phyloP scores from a whole-genome alignment of 176 grass and related monocot species.

The Guadua angustifolia region DNA sequence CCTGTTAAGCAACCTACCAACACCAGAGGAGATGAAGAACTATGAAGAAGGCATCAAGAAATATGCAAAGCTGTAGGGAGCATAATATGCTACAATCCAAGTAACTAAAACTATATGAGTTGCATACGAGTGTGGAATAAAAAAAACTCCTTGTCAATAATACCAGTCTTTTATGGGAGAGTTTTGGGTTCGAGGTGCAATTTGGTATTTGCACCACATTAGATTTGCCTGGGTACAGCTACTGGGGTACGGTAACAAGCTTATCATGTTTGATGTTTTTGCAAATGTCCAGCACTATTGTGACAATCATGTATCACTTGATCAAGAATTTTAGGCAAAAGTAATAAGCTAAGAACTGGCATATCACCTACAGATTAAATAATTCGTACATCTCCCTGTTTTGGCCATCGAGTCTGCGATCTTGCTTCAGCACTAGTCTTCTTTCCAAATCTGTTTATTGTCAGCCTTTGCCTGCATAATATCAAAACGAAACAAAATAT shows the following conservation, averaged over 20 bases:
- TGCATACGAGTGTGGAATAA: not conserved
- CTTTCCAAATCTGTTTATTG: conserved; percentile 35
- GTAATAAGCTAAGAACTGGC: not conserved
- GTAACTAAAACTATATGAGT: not conserved
- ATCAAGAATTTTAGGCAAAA: not conserved
- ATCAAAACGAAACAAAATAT: not conserved
- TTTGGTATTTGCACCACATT: not conserved
- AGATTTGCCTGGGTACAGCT: conserved; percentile 6
- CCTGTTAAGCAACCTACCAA: conserved; percentile 53
- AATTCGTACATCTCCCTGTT: not conserved
- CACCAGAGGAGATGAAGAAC: conserved; percentile 40
- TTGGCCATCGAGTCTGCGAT: not conserved
- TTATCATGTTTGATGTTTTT: not conserved
- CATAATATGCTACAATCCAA: not conserved
- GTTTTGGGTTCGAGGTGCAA: not conserved
- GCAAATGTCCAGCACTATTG: not conserved
- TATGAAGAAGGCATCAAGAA: conserved; percentile 59
- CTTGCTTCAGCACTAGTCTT: not conserved
- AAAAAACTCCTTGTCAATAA: not conserved
- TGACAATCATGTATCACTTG: not conserved
- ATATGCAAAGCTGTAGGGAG: conserved; percentile 64
- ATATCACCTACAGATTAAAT: not conserved
- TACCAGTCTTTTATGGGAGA: not conserved
- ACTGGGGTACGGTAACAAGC: not conserved
- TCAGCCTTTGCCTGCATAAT: conserved; percentile 37